A percentile compares a stretch with the other conserved stretches of the same genome.
phyloP scores from a whole-genome alignment of 768 basidiomycete species.

The Daedaleopsis sinensis region DNA sequence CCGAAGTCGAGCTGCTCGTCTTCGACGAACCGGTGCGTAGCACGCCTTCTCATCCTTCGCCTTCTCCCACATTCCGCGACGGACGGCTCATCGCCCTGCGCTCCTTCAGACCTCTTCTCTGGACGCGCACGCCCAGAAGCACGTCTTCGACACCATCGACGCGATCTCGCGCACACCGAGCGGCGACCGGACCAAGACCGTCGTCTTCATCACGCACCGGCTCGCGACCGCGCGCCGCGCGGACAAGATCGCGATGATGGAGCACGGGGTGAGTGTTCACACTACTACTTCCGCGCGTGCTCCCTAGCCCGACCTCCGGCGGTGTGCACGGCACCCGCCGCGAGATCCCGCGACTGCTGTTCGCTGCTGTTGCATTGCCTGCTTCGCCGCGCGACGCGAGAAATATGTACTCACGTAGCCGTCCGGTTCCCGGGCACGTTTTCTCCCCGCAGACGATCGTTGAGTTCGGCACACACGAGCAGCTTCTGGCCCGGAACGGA shows the following conservation, averaged over 20 bases:
- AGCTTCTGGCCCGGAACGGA: slow-evolving; percentile 60
- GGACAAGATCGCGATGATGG: slow-evolving; percentile 88
- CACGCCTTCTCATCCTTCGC: no score
- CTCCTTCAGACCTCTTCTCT: slow-evolving; percentile 69
- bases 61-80: no score
- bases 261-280: slow-evolving; percentile 59
- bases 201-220: slow-evolving; percentile 84
- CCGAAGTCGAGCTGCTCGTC: slow-evolving; percentile 75
- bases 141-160: slow-evolving; percentile 77
- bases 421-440: neutral
- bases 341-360: neutral
- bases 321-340: no score
- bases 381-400: neutral
- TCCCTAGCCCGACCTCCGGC: no score
- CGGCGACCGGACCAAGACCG: slow-evolving; percentile 66
- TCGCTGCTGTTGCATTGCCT: neutral
- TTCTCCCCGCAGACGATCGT: slow-evolving; percentile 55
- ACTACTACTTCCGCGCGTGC: neutral
- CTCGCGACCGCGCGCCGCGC: slow-evolving; percentile 80
- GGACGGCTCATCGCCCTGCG: neutral
- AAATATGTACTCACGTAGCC: neutral
- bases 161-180: slow-evolving; percentile 58
- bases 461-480: slow-evolving; percentile 77
- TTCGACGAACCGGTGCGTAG: slow-evolving; percentile 81
- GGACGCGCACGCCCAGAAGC: slow-evolving; percentile 79